Conservation (phyloP, 306 rosid genomes). For the Medicago ruthenica region DNA sequence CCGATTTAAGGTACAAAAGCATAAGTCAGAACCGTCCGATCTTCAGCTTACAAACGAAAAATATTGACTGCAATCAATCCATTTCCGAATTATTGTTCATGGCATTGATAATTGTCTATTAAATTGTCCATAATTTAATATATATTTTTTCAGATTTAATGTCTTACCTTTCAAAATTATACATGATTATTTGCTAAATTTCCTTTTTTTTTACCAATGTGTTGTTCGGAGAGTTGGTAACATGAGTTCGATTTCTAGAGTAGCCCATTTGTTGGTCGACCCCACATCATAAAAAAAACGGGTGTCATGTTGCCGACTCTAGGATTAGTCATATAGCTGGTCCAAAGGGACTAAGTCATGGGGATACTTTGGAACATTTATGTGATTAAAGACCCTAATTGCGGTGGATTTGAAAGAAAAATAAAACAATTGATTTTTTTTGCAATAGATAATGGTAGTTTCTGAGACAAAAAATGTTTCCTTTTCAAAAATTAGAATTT, state of each 20-base stretch:
- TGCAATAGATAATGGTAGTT: background rate
- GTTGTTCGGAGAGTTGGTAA: background rate
- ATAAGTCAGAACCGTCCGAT: background rate
- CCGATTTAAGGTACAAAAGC: background rate
- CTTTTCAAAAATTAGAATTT: conserved; percentile 18
- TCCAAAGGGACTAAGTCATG: background rate
- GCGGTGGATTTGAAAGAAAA: no score
- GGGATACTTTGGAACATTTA: background rate
- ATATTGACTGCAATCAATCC: background rate
- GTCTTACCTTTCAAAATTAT: background rate
- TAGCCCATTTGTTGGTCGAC: background rate
- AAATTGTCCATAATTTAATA: background rate
- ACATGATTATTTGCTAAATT: conserved; percentile 2
- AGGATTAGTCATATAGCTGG: background rate
- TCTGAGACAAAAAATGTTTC: conserved; percentile 22
- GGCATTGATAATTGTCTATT: conserved; percentile 9
- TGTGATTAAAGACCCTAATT: background rate
- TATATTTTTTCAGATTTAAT: background rate
- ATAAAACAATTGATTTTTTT: no score
- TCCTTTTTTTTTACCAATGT: background rate
- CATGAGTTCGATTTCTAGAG: background rate
- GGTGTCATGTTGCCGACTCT: background rate
- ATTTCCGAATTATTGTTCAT: background rate
- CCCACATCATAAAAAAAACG: background rate
- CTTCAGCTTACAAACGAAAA: background rate